A percentile compares a stretch with the other conserved stretches of the same genome.
phyloP scores from a whole-genome alignment of 345 rosid genomes.

The Lagerstroemia speciosa region DNA sequence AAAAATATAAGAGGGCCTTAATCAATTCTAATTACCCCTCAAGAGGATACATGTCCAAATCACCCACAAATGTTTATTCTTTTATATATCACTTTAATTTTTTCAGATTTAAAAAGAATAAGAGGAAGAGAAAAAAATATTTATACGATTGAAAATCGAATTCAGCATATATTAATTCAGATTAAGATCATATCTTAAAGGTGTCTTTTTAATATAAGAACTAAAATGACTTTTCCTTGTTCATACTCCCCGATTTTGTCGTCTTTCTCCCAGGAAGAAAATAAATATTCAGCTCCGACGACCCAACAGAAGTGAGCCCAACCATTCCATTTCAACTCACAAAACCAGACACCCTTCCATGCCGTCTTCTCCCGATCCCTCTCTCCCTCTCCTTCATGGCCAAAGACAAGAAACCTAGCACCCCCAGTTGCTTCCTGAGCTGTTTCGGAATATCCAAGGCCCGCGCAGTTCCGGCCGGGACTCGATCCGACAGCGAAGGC shows the following conservation, averaged over 20 bases:
- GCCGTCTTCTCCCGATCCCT: not conserved
- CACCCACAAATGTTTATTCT: too few relatives aligned
- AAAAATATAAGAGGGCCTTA: too few relatives aligned
- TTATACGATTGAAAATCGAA: too few relatives aligned
- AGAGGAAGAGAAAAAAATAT: too few relatives aligned
- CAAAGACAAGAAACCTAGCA: constrained; percentile 10
- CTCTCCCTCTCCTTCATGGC: constrained; percentile 4
- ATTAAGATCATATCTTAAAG: too few relatives aligned
- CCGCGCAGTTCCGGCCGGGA: constrained; percentile 6
- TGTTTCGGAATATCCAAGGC: constrained; percentile 39
- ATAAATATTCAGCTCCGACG: not conserved
- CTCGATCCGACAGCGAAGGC: constrained; percentile 4
- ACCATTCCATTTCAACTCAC: too few relatives aligned
- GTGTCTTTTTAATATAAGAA: not conserved
- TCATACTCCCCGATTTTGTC: not conserved
- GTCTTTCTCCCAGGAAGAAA: not conserved
- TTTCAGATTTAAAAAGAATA: too few relatives aligned
- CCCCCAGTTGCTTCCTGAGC: constrained; percentile 16
- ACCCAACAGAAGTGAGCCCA: not conserved
- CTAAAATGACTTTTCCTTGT: not conserved
- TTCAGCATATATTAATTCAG: too few relatives aligned
- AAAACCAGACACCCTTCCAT: too few relatives aligned
- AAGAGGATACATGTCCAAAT: too few relatives aligned
- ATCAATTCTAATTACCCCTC: too few relatives aligned
- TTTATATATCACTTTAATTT: too few relatives aligned